Base-by-base conservation (phyloP, 768 basidiomycete species). In the Boletus rex-veris region DNA sequence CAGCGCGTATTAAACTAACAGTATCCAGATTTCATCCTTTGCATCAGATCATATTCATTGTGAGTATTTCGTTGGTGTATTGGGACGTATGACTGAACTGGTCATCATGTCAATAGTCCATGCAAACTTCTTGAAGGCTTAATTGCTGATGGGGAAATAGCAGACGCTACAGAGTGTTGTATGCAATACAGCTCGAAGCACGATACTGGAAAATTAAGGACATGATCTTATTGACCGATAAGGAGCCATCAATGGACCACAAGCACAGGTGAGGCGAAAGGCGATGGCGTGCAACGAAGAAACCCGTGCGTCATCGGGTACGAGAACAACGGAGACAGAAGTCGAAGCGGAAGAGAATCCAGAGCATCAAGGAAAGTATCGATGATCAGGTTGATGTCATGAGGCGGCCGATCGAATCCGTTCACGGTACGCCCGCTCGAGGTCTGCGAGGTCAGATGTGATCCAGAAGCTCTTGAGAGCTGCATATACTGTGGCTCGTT, bases 21-120 rank as follows among this genome's bases (percentile, higher is more conserved):
- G 19, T 15, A 19, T 24, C 36, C 37, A 93, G 92, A 87, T 97
- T 41, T 92, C 93, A 1, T 93, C 91, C 3, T 96, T 96, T 65
- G 87, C 84, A 16, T 77, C 86, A 11, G 94, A 94, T 60, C 96
- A 99, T 64, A 78, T 98, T 58, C 86, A 86, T 48, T 98, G 91
- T 91, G 58, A 71, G 88, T 74, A 24, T 19, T 50, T 38, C 14
- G 45, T 39, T 18, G 15, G 26, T 21, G 5, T 57, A 50, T 58
- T 16, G 31, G 7, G 18, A 51, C 8, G 35, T 10, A 14, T 36
- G 35, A 9, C 12, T 67, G 47, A 56, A 64, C 24, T 57, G 48
- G 8, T 59, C 26, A 24, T 59, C 35, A 7, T 24, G 9, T 53
- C 39, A 54, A 55, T 62, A 85, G 96, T 87, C 77, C 95, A 98